Evolutionary conservation across 2,329 filamentous ascomycete species (phyloP).

Genomic region (Verticillium longisporum): DNA sequence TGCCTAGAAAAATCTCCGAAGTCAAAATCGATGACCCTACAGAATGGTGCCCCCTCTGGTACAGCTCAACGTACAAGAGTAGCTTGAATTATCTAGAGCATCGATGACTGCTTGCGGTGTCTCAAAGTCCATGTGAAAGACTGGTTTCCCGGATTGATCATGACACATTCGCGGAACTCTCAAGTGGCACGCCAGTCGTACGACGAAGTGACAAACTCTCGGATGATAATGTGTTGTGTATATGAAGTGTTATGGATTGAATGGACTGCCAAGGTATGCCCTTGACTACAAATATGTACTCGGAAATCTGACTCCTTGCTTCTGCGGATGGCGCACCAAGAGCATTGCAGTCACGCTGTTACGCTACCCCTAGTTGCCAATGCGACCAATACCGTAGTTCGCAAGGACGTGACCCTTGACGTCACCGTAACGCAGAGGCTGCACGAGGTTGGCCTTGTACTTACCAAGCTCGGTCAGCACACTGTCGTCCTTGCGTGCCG

Average conservation of each 20-base stretch:
- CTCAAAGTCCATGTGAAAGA: too few relatives aligned
- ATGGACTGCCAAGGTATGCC: not conserved
- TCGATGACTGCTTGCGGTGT: not conserved
- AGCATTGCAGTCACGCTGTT: not conserved
- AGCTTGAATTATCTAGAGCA: too few relatives aligned
- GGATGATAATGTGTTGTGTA: not conserved
- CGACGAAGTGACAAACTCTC: too few relatives aligned
- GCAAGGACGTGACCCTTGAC: slow-evolving; percentile 4
- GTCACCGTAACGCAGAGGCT: slow-evolving; percentile 3
- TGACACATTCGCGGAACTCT: too few relatives aligned
- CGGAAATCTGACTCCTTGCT: not conserved
- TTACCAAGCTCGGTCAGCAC: slow-evolving; percentile 5
- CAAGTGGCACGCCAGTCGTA: too few relatives aligned
- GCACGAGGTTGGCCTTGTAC: slow-evolving; percentile 5
- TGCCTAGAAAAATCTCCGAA: too few relatives aligned
- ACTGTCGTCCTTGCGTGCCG: slow-evolving; percentile 2
- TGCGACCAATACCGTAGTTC: slow-evolving; percentile 4
- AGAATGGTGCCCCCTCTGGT: too few relatives aligned
- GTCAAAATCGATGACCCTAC: too few relatives aligned
- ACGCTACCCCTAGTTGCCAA: not conserved
- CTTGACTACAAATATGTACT: not conserved
- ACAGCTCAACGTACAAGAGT: too few relatives aligned
- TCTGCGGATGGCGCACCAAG: not conserved
- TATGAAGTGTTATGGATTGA: not conserved
- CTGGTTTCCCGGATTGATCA: too few relatives aligned